phyloP scores from a whole-genome alignment of 202 grass and related monocot genomes.

The Tripidium arundinaceum region DNA sequence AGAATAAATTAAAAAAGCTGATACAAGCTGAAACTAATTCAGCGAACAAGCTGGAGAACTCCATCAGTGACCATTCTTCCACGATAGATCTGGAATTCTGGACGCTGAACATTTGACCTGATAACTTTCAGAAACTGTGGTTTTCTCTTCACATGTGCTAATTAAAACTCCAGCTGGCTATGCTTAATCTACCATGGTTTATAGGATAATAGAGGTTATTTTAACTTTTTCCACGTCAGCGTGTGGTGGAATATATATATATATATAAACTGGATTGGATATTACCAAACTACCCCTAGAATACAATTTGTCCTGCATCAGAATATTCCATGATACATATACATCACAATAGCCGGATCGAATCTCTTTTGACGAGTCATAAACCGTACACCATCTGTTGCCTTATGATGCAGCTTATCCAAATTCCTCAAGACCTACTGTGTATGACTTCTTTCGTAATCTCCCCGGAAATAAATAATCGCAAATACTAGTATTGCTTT shows the following conservation, averaged over 20 bases:
- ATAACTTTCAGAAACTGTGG: background rate
- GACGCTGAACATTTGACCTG: background rate
- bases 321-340: background rate
- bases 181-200: slow-evolving; percentile 12
- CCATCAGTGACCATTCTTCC: background rate
- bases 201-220: background rate
- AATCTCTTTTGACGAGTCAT: background rate
- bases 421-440: background rate
- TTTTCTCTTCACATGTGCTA: background rate
- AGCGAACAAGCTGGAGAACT: too few relatives aligned
- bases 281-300: background rate
- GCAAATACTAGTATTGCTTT: background rate
- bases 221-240: slow-evolving; percentile 30
- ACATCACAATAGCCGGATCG: background rate
- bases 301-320: background rate
- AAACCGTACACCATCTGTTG: background rate
- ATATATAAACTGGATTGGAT: slow-evolving; percentile 12
- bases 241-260: background rate
- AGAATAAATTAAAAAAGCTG: too few relatives aligned
- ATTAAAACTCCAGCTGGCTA: background rate
- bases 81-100: background rate
- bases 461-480: background rate
- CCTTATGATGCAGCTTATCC: background rate
- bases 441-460: background rate
- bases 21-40: too few relatives aligned